A percentile compares a stretch with the other conserved stretches of the same genome.
Conservation (phyloP, 257 asterid species). For the Solanum pimpinellifolium region DNA sequence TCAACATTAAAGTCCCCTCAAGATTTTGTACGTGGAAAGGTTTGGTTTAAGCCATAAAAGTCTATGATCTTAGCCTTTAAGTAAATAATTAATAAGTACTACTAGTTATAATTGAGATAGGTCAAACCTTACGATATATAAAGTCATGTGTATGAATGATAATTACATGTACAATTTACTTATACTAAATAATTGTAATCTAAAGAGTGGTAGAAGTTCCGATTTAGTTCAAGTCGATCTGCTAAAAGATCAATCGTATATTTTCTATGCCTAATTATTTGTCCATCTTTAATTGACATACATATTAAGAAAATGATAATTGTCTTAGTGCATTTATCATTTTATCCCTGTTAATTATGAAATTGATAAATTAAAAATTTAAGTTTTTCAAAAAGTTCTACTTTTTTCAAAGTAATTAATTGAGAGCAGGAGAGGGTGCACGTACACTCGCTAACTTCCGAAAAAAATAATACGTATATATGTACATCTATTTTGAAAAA, state of each 20-base stretch:
- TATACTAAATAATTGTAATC: background rate
- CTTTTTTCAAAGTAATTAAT: no score
- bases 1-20: background rate
- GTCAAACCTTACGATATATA: background rate
- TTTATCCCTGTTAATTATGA: no score
- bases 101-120: background rate
- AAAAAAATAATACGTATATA: no score
- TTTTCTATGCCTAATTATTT: no score
- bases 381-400: no score
- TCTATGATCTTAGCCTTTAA: background rate
- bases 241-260: background rate
- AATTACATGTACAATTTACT: background rate
- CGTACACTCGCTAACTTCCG: no score
- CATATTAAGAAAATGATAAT: no score
- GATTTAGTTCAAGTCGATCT: background rate
- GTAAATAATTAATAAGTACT: background rate
- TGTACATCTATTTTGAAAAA: no score
- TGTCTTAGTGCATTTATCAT: rapidly evolving
- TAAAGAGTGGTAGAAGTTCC: background rate
- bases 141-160: background rate
- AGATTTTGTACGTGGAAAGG: background rate
- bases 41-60: background rate
- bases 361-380: no score
- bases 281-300: no score
- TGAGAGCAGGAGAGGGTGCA: no score